Evolutionary conservation across 225 moss, liverwort and hornwort species (phyloP), one percentile per base, ranked within the genome.

Genomic region (Sphagnum contortum): DNA sequence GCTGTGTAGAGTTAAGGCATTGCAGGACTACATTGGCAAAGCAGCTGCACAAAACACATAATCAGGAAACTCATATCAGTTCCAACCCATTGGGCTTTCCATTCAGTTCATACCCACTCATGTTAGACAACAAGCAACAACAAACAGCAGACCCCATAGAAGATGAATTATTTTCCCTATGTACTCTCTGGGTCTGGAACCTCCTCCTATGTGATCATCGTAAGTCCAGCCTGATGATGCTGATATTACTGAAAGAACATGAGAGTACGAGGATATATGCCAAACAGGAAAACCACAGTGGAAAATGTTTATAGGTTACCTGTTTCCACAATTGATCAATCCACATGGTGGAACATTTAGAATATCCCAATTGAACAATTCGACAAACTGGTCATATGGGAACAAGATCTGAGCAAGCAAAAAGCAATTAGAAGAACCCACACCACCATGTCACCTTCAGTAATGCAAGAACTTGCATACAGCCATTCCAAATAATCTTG

Each of bases 1-100:
- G 95, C 65, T 84, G 88, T 51, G 95, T 96, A 65, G 84, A 90
- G 48, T 90, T 96, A 56, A 96, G 84, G 84, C 95, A 96, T 74
- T 96, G 95, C 69, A 96, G 77, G 64, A 96, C 92, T 49, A 83
- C 87, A 60, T 92, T 96, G 57, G 88, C 95, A 75, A 90, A 96
- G 73, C 95, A 96, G 75, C 95, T 96, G 95, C 73, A 69, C 10
- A 59, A 12, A 47, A 55, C 11, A 49, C 9, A 14, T 4, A 2
- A 48, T 44, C 5, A 52, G 52, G 7, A 52, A 5, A 52, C 52
- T 9, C 52, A 52, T 9, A 29, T 29, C 29, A 29, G 29, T 29
- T 29, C 29, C 29, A 0, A 29, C 0, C 29, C 29, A 29, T 29
- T 29, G 29, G 29, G 29, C 29, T 29, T 29, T 29, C 29, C 29